Evolutionary conservation across 331 rosid species (phyloP), one percentile per base, ranked within the genome.

Genomic region (Pyrus hybrid): DNA sequence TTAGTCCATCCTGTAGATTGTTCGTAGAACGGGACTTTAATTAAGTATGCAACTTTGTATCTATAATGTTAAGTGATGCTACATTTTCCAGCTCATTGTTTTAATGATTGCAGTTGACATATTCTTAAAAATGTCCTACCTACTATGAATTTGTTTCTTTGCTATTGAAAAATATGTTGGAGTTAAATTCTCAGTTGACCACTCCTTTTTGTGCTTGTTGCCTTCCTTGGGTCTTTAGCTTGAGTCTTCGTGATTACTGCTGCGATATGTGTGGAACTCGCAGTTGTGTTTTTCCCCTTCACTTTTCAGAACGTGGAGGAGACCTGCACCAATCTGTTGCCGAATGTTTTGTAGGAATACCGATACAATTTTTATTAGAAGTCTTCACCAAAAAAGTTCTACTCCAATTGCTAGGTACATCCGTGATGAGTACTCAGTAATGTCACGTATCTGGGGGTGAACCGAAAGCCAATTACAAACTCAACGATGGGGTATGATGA

Each of bases 331-430:
- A 90, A 92, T 80, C 87, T 95, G 51, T 82, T 95, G 80, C 97
- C 97, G 0, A 92, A 84, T 70, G 86, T 91, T 71, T 57, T 92
- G 81, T 95, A 97, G 75, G 97, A 95, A 85, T 95, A 90, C 85
- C 91, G 90, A 6, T 90, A 95, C 74, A 88, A 87, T 33, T 26
- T 75, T 83, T 90, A 79, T 88, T 96, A 22, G 97, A 95, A 83
- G 87, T 84, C 75, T 95, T 86, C 5, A 81, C 97, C 0, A 91
- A 86, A 49, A 35, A 88, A 85, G 20, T 90, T 95, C 29, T 92
- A 95, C 70, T 81, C 99, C 64, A 92, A 88, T 81, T 95, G 97
- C 81, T 88, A 90, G 97, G 99, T 95, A 85, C 45, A 67, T 75
- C 68, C 45, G 8, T 6, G 16, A 32, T 7, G 53, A n/a, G 16